Evolutionary conservation across 2,329 filamentous ascomycete genomes (phyloP).

Genomic region (Cercospora sesami): DNA sequence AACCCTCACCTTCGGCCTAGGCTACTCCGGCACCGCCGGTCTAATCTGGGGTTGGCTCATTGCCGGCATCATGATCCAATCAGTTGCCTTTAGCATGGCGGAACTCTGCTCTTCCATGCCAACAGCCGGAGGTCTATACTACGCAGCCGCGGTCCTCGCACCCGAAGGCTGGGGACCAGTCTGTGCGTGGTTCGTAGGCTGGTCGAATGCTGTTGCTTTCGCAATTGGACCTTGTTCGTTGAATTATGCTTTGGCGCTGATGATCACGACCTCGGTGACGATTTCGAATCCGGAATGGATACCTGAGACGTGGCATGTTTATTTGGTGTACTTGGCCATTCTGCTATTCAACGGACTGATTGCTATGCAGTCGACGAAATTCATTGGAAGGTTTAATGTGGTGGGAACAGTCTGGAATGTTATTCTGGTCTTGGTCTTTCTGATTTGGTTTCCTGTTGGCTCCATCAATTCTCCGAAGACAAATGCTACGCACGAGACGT

Average conservation of each 20-base stretch:
- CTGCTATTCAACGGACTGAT: conserved; percentile 38
- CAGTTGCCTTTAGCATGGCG: conserved; percentile 40
- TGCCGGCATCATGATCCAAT: conserved; percentile 37
- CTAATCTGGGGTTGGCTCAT: conserved; percentile 40
- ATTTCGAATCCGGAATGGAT: conserved; percentile 40
- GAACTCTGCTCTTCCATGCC: conserved; percentile 41
- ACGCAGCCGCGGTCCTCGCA: conserved; percentile 38
- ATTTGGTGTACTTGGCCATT: conserved; percentile 37
- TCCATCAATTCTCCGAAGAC: conserved; percentile 37
- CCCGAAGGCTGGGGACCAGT: conserved; percentile 37
- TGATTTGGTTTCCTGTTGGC: conserved; percentile 41
- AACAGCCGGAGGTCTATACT: conserved; percentile 45
- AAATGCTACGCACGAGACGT: conserved; percentile 23
- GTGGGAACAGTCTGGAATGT: conserved; percentile 38
- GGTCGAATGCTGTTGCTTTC: conserved; percentile 38
- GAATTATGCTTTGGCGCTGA: conserved; percentile 40
- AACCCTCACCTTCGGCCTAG: conserved; percentile 41
- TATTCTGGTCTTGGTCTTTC: conserved; percentile 38
- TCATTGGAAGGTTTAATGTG: conserved; percentile 36
- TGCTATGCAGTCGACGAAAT: conserved; percentile 40
- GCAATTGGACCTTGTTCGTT: conserved; percentile 38
- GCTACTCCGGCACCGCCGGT: conserved; percentile 33
- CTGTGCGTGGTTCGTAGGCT: conserved; percentile 35
- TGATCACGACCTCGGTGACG: conserved; percentile 40
- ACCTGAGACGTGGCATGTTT: conserved; percentile 40